Evolutionary conservation across 179 eudicot species (phyloP).

Genomic region (Beta lomatogona): DNA sequence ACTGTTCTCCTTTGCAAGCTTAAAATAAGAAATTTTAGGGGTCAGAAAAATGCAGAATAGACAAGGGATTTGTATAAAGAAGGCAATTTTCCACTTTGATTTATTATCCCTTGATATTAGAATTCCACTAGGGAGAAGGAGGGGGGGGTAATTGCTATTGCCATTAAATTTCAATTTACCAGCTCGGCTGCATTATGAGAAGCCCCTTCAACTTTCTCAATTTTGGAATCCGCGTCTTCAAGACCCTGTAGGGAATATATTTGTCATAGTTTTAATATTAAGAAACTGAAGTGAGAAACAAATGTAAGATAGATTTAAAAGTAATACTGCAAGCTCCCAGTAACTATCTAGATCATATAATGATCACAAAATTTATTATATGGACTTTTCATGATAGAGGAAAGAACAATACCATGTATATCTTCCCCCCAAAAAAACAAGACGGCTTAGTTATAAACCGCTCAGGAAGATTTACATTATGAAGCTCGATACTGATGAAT

Average conservation of each 20-base stretch:
- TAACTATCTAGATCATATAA: background rate
- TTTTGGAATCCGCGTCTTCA: slow-evolving; percentile 43
- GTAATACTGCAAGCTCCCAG: background rate
- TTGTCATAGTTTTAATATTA: slow-evolving; percentile 15
- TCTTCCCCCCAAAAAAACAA: background rate
- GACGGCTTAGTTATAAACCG: background rate
- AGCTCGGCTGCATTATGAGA: slow-evolving; percentile 40
- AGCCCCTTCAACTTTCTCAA: slow-evolving; percentile 38
- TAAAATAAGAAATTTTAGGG: slow-evolving; percentile 17
- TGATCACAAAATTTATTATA: background rate
- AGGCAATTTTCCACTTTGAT: background rate
- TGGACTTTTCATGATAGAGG: background rate
- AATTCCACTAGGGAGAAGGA: background rate
- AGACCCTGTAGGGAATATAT: slow-evolving; percentile 46
- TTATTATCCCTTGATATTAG: background rate
- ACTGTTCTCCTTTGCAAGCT: slow-evolving; percentile 39
- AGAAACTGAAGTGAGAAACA: slow-evolving; percentile 1
- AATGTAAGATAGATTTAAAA: background rate
- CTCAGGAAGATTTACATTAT: background rate
- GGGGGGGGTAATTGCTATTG: background rate
- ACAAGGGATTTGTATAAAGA: background rate
- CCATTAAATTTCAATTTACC: slow-evolving; percentile 30
- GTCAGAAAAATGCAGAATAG: slow-evolving; percentile 5
- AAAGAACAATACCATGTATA: background rate
- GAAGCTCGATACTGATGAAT: background rate